phyloP scores from a whole-genome alignment of 441 rosid genomes.

The Erodium texanum region DNA sequence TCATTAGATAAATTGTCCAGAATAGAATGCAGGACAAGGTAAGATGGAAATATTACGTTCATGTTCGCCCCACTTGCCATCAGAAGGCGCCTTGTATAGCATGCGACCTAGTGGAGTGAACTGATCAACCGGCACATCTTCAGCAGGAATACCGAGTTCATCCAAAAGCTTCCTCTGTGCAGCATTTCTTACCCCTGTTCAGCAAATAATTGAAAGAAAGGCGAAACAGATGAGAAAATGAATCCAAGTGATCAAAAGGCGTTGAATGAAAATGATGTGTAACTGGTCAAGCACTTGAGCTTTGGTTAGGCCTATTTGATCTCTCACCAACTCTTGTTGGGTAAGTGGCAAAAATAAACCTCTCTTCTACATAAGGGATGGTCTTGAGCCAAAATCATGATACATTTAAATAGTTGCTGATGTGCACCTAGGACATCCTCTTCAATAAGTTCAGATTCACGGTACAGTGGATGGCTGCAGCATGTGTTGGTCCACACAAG shows the following conservation, averaged over 20 bases:
- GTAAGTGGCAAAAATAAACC: too few species aligned
- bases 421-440: constrained; percentile 62
- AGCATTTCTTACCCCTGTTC: constrained; percentile 84
- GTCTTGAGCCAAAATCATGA: too few species aligned
- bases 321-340: too few species aligned
- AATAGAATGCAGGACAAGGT: neutral
- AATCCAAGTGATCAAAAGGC: neutral
- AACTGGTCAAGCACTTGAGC: neutral
- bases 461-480: constrained; percentile 91
- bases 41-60: constrained; percentile 47
- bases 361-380: too few species aligned
- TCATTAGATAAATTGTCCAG: neutral
- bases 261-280: neutral
- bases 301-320: too few species aligned
- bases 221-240: neutral
- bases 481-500: constrained; percentile 98
- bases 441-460: constrained; percentile 75
- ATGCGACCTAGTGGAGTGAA: constrained; percentile 66
- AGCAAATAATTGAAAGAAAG: constrained; percentile 11
- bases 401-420: too few species aligned
- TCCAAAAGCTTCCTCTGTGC: constrained; percentile 93
- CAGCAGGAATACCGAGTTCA: constrained; percentile 81
- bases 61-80: constrained; percentile 96
- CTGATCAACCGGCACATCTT: constrained; percentile 73
- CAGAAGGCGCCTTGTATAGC: constrained; percentile 90